Evolutionary conservation across 331 rosid species (phyloP).

Genomic region (Malus hybrid): DNA sequence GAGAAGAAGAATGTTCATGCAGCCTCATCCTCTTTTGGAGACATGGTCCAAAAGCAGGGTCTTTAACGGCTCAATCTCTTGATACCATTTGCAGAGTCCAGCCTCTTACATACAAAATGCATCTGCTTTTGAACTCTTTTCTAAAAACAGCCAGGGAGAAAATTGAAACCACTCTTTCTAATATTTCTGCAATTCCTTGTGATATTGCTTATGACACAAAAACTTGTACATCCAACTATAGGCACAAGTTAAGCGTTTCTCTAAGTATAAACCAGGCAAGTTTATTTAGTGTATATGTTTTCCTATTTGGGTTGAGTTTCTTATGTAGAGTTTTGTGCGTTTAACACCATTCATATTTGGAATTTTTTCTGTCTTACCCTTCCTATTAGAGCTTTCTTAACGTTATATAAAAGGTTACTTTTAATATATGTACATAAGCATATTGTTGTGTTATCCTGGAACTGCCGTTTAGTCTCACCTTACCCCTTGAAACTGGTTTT

Average conservation of each 20-base stretch:
- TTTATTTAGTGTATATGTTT: slow-evolving; percentile 3
- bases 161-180: slow-evolving; percentile 6
- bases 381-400: neutral
- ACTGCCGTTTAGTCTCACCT: too few species aligned
- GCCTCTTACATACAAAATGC: slow-evolving; percentile 8
- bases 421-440: too few species aligned
- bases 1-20: slow-evolving; percentile 58
- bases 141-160: slow-evolving; percentile 28
- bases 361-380: neutral
- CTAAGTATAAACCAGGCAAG: slow-evolving; percentile 35
- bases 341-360: neutral
- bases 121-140: slow-evolving; percentile 49
- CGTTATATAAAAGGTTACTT: neutral
- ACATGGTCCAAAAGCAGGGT: slow-evolving; percentile 58
- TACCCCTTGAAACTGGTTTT: too few species aligned
- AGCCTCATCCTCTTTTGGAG: slow-evolving; percentile 46
- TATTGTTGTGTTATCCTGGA: too few species aligned
- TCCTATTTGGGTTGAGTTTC: neutral
- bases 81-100: slow-evolving; percentile 48
- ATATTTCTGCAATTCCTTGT: neutral
- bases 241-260: neutral
- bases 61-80: slow-evolving; percentile 16
- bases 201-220: slow-evolving; percentile 1
- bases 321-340: neutral
- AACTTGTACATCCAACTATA: neutral